Evolutionary conservation across 75 land plant genomes (phyloP), one percentile per base, ranked within the genome.

Genomic region (Chamaecyparis obtusa): DNA sequence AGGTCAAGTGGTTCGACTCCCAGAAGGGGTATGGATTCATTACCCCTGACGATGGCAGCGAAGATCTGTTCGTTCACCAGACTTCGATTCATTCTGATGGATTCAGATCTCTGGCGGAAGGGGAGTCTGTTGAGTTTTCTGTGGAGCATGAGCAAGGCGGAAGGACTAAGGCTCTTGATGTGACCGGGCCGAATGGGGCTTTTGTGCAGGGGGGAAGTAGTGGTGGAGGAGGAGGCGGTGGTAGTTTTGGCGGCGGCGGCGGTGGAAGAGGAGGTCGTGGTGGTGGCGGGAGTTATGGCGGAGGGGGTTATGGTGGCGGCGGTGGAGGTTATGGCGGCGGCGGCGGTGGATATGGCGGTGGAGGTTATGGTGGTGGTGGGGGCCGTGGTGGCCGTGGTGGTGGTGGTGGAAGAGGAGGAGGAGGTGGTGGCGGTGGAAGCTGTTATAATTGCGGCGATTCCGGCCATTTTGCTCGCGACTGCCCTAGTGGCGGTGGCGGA

Each of bases 1-100:
- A 86, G 56, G 95, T 94, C n/a, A 94, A 93, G 87, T 93, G 95
- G 95, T 93, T 94, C 94, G 91, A 91, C 55, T 90, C 86, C 83
- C 54, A 64, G 57, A 94, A 94, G 88, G 95, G 95, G 76, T 94
- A 90, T 57, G 95, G 95, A 0, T 94, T 94, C 93, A 94, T 94
- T 49, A 94, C 95, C 33, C 95, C 94, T 1, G 91, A 93, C 21
- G 95, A 93, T 44, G 95, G 92, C 56, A 44, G 87, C 83, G 95
- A 94, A 64, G 94, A 94, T 78, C 89, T 93, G 46, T 94, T 94
- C 87, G 95, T 93, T 16, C 95, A 94, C 82, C 95, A 94, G 86
- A 88, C 94, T 2, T 88, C 94, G 49, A 91, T 94, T 86, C 84
- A 86, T 6, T 60, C 94, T 41, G 93, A 94, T 15, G 95, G 95